Base-by-base conservation (phyloP, 768 basidiomycete genomes). In the Leucocoprinus birnbaumii region DNA sequence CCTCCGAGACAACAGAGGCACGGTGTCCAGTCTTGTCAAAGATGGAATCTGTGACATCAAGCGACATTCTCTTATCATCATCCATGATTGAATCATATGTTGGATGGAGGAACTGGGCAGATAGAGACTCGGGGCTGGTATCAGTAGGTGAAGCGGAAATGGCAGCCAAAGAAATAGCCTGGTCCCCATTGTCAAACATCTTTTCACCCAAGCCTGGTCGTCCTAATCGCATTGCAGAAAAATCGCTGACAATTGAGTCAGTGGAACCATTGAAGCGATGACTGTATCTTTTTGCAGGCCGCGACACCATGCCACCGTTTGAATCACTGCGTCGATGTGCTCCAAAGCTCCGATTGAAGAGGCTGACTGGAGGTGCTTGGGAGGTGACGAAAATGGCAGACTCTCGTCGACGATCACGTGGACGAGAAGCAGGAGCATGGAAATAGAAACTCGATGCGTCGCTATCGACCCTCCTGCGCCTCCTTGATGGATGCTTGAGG, bases 131-230 rank as follows among this genome's bases (percentile, higher is more conserved):
- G 11, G 62, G 55, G 11, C 66, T 62, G 16, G 9, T 38, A 51
- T 79, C 80, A 44, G 77, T 78, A 0, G 78, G 87, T 0, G 88
- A 89, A 0, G 80, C 86, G 0, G 85, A 80, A 57, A 91, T 89
- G 0, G 87, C 72, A 0, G 75, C 65, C 24, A 91, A 73, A 0
- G 86, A 80, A 56, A 79, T 74, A 1, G 76, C 79, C 45, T 74
- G 77, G 34, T 81, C 82, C 6, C 61, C 66, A 11, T 76, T 83
- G 35, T 87, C 84, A 58, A 93, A 88, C 91, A 93, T 93, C 78
- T 91, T 93, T 67, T 93, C 91, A 1, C 91, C 90, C 3, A 92
- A 65, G 2, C 85, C 88, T 1, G 91, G 91, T 9, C 90, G 79
- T 1, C 78, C 83, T 0, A 87, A 67, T n/a, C 78, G 72, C 59